phyloP scores from a whole-genome alignment of 352 stramenopile species.

The Phytophthora pseudosyringae region DNA sequence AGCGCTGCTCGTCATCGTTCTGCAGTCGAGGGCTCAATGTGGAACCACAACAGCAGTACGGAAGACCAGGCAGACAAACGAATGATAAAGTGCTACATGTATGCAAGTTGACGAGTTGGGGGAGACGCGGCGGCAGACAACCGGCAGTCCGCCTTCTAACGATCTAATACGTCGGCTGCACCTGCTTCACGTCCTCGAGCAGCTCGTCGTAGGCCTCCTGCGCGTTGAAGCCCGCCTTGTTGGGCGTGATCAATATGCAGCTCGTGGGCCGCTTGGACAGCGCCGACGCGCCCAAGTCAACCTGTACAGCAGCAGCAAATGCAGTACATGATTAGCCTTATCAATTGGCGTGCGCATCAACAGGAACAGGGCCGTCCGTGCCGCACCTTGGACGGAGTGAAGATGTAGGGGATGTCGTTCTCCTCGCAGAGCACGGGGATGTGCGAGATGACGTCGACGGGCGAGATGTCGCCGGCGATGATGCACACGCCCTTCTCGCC shows the following conservation, averaged over 20 bases:
- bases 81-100: conserved; percentile 54
- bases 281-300: conserved; percentile 95
- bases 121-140: conserved; percentile 6
- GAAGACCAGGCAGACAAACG: conserved; percentile 8
- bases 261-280: conserved; percentile 98
- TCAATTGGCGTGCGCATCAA: not conserved
- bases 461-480: conserved; percentile 99
- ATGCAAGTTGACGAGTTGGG: conserved; percentile 36
- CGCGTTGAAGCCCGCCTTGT: conserved; percentile 91
- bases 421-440: conserved; percentile 99
- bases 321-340: conserved; percentile 16
- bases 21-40: conserved; percentile 30
- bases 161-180: conserved; percentile 86
- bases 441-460: conserved; percentile 99
- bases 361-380: conserved; percentile 8
- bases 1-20: conserved; percentile 16
- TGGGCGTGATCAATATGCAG: conserved; percentile 97
- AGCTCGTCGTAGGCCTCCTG: conserved; percentile 92
- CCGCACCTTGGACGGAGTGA: conserved; percentile 95
- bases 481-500: conserved; percentile 98
- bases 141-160: conserved; percentile 21
- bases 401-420: conserved; percentile 98
- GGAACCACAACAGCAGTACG: conserved; percentile 27
- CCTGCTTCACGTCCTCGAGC: conserved; percentile 88
- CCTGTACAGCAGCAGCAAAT: conserved; percentile 39